These are phyloP conservation scores for Dactylonectria estremocensis DNA, from an alignment of 2,329 filamentous ascomycete genomes.

Conservation along the genomic window DNA sequence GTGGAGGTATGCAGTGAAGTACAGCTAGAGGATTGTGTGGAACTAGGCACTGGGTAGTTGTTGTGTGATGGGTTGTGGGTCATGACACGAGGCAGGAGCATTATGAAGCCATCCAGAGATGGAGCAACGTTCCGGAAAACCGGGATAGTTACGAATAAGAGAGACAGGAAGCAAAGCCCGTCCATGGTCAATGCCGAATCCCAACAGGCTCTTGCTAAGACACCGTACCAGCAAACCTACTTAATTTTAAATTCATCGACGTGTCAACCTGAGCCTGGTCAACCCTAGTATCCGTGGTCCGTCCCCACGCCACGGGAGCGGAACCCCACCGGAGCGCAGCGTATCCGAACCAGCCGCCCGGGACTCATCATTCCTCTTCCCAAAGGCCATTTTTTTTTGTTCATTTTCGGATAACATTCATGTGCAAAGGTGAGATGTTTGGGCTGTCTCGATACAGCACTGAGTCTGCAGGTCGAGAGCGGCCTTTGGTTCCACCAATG, in stretches of 20 bases:
- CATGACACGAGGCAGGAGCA: not conserved
- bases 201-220: not conserved
- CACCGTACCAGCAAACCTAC: not conserved
- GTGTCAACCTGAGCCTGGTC: too few species aligned
- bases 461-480: slow-evolving; percentile 10
- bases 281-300: not conserved
- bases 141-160: not conserved
- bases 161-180: not conserved
- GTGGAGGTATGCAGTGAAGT: slow-evolving; percentile 11
- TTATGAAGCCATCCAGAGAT: not conserved
- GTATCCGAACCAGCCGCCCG: slow-evolving; percentile 29
- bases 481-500: not conserved
- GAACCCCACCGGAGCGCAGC: slow-evolving; percentile 11
- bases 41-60: not conserved
- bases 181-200: not conserved
- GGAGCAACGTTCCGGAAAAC: not conserved
- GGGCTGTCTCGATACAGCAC: not conserved
- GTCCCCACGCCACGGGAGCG: slow-evolving; percentile 22
- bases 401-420: not conserved
- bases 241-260: not conserved
- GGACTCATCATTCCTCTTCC: not conserved
- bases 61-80: slow-evolving; percentile 9
- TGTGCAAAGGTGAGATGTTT: not conserved
- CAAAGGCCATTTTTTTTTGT: not conserved
- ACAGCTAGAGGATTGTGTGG: not conserved